Evolutionary conservation across 2,329 filamentous ascomycete species (phyloP).

Genomic region (Alternaria ventricosa): DNA sequence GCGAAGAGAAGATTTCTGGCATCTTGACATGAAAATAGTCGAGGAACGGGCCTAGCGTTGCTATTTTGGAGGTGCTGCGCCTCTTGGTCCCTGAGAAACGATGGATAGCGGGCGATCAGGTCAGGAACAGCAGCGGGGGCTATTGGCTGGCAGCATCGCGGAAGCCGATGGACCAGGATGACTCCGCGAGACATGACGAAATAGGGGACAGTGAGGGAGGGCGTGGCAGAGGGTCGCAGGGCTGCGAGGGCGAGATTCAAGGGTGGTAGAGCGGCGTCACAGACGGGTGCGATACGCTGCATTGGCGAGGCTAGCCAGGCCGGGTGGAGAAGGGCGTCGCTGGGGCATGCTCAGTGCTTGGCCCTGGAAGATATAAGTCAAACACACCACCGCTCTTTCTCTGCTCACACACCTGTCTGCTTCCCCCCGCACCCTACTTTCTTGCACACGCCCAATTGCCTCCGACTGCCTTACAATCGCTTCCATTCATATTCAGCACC

Average conservation of each 20-base stretch:
- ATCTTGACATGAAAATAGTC: constrained; percentile 19
- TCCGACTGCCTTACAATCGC: constrained; percentile 35
- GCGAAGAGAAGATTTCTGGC: constrained; percentile 19
- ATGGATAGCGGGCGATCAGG: constrained; percentile 41
- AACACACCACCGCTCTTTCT: constrained; percentile 46
- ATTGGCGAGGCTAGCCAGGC: constrained; percentile 37
- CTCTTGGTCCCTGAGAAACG: constrained; percentile 31
- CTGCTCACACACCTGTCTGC: constrained; percentile 32
- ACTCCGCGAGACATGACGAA: constrained; percentile 34
- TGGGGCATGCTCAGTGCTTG: constrained; percentile 40
- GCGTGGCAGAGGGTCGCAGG: constrained; percentile 4
- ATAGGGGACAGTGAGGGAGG: constrained; percentile 29
- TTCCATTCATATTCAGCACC: constrained; percentile 31
- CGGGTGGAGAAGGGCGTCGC: constrained; percentile 32
- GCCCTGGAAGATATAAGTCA: constrained; percentile 43
- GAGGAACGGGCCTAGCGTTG: constrained; percentile 33
- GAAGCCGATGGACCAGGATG: constrained; percentile 21
- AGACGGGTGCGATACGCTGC: constrained; percentile 31
- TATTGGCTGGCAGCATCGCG: constrained; percentile 26
- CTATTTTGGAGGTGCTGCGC: constrained; percentile 47
- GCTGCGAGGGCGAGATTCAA: constrained; percentile 30
- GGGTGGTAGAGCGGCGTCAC: constrained; percentile 32
- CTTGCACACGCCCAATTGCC: constrained; percentile 19
- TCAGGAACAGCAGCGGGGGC: constrained; percentile 33
- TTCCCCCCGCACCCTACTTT: constrained; percentile 23